A percentile compares a stretch with the other conserved stretches of the same genome.
phyloP scores from a whole-genome alignment of 805 yeast species.

The Candida multigemmis region DNA sequence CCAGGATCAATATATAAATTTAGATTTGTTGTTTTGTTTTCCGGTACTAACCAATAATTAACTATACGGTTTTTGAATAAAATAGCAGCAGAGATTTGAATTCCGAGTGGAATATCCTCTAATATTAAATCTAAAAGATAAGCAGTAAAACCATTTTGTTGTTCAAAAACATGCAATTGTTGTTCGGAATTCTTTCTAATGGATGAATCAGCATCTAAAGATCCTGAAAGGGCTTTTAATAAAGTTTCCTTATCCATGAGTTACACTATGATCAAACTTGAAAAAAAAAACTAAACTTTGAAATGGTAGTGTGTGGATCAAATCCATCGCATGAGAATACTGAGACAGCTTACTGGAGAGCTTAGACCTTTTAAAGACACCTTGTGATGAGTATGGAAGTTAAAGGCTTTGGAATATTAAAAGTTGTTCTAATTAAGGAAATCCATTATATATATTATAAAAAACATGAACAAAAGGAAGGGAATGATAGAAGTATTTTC shows the following conservation, averaged over 20 bases:
- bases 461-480: slow-evolving; percentile 44
- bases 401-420: slow-evolving; percentile 49
- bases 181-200: slow-evolving; percentile 45
- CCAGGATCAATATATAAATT: slow-evolving; percentile 17
- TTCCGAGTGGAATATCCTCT: slow-evolving; percentile 30
- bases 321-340: no score
- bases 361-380: no score
- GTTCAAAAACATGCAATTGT: slow-evolving; percentile 41
- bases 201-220: slow-evolving; percentile 42
- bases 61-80: slow-evolving; percentile 34
- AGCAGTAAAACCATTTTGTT: slow-evolving; percentile 48
- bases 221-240: slow-evolving; percentile 41
- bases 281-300: no score
- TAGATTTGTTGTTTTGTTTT: slow-evolving; percentile 9
- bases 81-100: slow-evolving; percentile 34
- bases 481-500: slow-evolving; percentile 57
- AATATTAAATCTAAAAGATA: slow-evolving; percentile 42
- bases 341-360: no score
- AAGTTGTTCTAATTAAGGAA: slow-evolving; percentile 32
- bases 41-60: slow-evolving; percentile 29
- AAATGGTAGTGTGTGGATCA: no score
- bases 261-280: slow-evolving; percentile 1
- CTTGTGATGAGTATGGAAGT: no score
- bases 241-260: slow-evolving; percentile 42
- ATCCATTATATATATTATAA: slow-evolving; percentile 57